Evolutionary conservation across 179 eudicot genomes (phyloP).

Genomic region (Beta macrorhiza): DNA sequence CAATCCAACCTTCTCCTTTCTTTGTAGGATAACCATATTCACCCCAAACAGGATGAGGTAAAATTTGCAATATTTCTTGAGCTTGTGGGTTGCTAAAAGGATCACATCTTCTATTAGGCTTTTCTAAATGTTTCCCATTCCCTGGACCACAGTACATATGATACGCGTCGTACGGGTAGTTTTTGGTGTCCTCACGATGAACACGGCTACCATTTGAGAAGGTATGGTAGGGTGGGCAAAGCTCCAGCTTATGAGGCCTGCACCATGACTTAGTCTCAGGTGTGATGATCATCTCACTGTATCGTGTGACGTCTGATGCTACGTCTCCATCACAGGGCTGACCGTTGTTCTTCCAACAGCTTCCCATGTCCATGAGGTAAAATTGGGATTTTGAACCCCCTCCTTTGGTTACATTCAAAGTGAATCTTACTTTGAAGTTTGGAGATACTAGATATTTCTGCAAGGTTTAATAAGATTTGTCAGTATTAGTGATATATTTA

Average conservation of each 20-base stretch:
- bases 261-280: conserved; percentile 49
- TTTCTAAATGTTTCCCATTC: conserved; percentile 46
- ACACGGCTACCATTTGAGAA: conserved; percentile 41
- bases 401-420: conserved; percentile 42
- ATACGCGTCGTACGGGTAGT: conserved; percentile 58
- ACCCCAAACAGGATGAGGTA: conserved; percentile 74
- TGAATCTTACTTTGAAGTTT: conserved; percentile 54
- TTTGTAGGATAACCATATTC: conserved; percentile 64
- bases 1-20: conserved; percentile 63
- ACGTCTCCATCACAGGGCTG: conserved; percentile 55
- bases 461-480: not conserved
- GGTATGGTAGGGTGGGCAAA: conserved; percentile 65
- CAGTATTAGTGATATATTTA: no score
- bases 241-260: conserved; percentile 12
- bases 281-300: conserved; percentile 72
- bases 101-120: conserved; percentile 46
- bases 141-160: conserved; percentile 66
- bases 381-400: conserved; percentile 54
- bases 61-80: conserved; percentile 63
- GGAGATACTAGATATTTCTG: conserved; percentile 56
- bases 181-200: conserved; percentile 39
- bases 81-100: conserved; percentile 67
- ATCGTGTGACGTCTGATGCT: conserved; percentile 57
- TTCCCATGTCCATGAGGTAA: conserved; percentile 69
- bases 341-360: conserved; percentile 84